phyloP scores from a whole-genome alignment of 345 rosid species.

The Lepidium sativum region DNA sequence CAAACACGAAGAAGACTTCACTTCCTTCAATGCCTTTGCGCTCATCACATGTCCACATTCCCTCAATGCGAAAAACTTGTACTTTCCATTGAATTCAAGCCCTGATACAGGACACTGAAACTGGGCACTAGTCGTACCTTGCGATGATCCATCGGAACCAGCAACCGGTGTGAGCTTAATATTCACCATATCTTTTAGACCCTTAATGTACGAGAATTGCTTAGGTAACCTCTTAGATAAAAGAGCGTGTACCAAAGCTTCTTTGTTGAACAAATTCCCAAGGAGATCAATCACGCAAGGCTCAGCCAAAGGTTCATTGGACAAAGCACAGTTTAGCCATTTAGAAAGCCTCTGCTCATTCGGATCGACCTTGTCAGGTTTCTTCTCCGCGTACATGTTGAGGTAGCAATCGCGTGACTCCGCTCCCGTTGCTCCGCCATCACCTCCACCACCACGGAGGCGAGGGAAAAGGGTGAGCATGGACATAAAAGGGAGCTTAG shows the following conservation, averaged over 20 bases:
- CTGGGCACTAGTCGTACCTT: conserved; percentile 29
- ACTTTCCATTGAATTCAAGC: conserved; percentile 78
- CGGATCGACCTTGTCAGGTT: conserved; percentile 89
- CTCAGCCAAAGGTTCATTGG: conserved; percentile 63
- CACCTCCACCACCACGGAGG: conserved; percentile 85
- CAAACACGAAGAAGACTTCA: conserved; percentile 76
- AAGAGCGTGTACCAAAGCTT: conserved; percentile 66
- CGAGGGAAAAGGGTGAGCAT: conserved; percentile 49
- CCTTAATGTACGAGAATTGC: conserved; percentile 60
- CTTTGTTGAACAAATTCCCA: conserved; percentile 82
- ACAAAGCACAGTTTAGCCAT: conserved; percentile 79
- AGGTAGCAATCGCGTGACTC: conserved; percentile 96
- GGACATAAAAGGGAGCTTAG: conserved; percentile 44
- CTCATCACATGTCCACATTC: conserved; percentile 93
- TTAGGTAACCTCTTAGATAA: conserved; percentile 64
- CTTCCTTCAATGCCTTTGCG: conserved; percentile 83
- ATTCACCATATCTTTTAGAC: conserved; percentile 71
- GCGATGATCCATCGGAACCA: conserved; percentile 33
- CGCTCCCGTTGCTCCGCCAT: conserved; percentile 98
- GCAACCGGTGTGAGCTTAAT: conserved; percentile 48
- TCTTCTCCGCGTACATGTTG: conserved; percentile 90
- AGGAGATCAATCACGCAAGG: conserved; percentile 83
- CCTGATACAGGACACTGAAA: conserved; percentile 85
- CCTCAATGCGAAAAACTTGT: conserved; percentile 61
- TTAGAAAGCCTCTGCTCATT: conserved; percentile 86